Evolutionary conservation across 2,329 filamentous ascomycete genomes (phyloP), one percentile per base, ranked within the genome.

Genomic region (Botryosphaeria dothidea): DNA sequence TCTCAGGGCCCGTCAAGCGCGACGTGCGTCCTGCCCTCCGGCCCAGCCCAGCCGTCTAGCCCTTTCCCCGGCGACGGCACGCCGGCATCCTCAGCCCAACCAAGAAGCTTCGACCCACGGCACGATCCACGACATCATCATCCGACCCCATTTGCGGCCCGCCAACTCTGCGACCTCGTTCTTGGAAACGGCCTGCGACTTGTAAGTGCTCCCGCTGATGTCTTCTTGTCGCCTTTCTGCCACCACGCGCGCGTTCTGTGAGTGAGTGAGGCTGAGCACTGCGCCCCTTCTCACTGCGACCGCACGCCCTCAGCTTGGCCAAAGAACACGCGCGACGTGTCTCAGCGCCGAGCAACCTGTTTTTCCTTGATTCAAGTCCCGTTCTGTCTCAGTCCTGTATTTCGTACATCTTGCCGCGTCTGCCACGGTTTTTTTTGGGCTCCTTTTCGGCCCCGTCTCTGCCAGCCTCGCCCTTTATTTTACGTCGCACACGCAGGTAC

Each of bases 401-500:
- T 29, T 45, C 36, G 11, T 60, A 36, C 15, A 17, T 21, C 43
- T 9, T n/a, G 17, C 23, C 9, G 27, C 13, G 27, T 34, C 25
- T n/a, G 25, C 38, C 38, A 41, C 8, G 38, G 7, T 27, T 27
- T n/a, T 38, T 41, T 7, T 9, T 8, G 15, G 19, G 13, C 51
- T 23, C 11, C n/a, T 27, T 19, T 46, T 17, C 56, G 11, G 4
- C 5, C 25, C 9, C 29, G 11, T 60, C 25, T 31, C 4, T n/a
- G 9, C 56, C 41, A 46, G 41, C 56, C 56, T 46, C 27, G 56
- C 27, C 34, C 7, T 23, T 60, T 46, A 2, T 23, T 46, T 7
- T 9, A 17, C n/a, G 54, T 60, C 38, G 17, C 56, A 60, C 56
- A 46, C 49, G 43, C 38, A 34, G 49, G 49, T 36, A 52, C 49